Base-by-base conservation (phyloP, 2,329 filamentous ascomycete genomes). In the Cladophialophora psammophila region DNA sequence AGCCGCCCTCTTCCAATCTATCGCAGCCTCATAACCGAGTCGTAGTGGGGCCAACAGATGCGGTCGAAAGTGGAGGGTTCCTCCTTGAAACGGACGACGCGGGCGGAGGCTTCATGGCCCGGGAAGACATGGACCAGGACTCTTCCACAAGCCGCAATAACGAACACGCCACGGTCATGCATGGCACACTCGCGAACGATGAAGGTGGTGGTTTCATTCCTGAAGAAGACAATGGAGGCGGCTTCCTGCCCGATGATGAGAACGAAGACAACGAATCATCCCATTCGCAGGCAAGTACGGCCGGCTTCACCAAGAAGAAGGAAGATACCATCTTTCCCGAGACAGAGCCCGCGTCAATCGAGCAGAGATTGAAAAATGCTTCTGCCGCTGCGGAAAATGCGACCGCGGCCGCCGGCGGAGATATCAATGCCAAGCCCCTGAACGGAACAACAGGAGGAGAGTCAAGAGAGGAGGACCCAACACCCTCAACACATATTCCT, bases 181-280 rank as follows among this genome's bases (percentile, higher is more conserved):
- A 26, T 5, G 18, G 15, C 5, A 50, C 12, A 1, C 18, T 26
- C 45, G 40, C 65, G 71, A 57, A 77, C 36, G 32, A 50, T 68
- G 75, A 74, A 63, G 79, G 78, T 67, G 84, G 81, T 36, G 84
- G 84, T 5, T 81, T 82, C 66, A 69, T 81, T 36, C 75, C 79
- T 59, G 32, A 70, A 58, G 62, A 64, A 34, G 50, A 66, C 50
- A 56, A 68, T 66, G 56, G 61, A 52, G 69, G 73, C 48, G 72
- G 72, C 13, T 72, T 76, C 55, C 18, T 74, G 36, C 54, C 38
- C 26, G 66, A 70, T 36, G 64, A 74, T 36, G 53, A 67, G n/a
- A 50, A 62, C 8, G 42, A 26, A 20, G 42, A 36, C 6, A 4
- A 20, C 2, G 40, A n/a, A 45, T 74, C 54, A 45, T 75, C 54